phyloP scores from a whole-genome alignment of 148 eudicot genomes.

The Vaccinium darrowii region DNA sequence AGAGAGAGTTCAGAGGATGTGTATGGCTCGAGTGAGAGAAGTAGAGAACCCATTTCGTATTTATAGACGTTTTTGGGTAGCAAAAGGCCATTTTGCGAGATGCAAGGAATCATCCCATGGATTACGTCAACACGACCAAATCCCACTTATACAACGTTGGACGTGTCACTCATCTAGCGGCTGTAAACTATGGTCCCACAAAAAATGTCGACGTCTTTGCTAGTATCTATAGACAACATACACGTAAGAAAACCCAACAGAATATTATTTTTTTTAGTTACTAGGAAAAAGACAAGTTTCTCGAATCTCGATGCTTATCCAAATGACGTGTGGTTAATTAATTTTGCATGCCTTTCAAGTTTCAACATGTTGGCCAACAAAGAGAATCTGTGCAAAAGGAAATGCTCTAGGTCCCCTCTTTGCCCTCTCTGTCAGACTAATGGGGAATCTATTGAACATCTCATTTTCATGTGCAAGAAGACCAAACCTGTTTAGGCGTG shows the following conservation, averaged over 20 bases:
- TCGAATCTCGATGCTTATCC: background rate
- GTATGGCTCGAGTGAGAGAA: background rate
- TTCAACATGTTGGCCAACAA: too few relatives aligned
- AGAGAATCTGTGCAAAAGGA: background rate
- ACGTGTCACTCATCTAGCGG: background rate
- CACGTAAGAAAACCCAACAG: too few relatives aligned
- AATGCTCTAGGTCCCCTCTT: background rate
- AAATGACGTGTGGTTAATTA: background rate
- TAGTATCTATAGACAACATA: too few relatives aligned
- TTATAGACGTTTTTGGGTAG: background rate
- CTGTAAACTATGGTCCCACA: background rate
- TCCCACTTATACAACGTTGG: background rate
- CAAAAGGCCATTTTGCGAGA: background rate
- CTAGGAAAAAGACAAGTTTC: background rate
- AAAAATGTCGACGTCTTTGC: too few relatives aligned
- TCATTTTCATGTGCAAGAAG: too few relatives aligned
- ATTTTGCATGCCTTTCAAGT: too few relatives aligned
- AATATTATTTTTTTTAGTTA: too few relatives aligned
- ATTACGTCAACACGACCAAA: background rate
- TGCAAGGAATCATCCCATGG: background rate
- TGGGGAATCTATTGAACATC: too few relatives aligned
- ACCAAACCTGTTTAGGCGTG: too few relatives aligned
- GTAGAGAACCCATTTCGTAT: background rate
- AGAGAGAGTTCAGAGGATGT: background rate
- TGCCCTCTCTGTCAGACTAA: too few relatives aligned